Percentiles rank a stretch among this genome's conserved stretches.
Conservation (phyloP, 1,284 basidiomycete genomes). For the Apiotrichum veenhuisii region DNA sequence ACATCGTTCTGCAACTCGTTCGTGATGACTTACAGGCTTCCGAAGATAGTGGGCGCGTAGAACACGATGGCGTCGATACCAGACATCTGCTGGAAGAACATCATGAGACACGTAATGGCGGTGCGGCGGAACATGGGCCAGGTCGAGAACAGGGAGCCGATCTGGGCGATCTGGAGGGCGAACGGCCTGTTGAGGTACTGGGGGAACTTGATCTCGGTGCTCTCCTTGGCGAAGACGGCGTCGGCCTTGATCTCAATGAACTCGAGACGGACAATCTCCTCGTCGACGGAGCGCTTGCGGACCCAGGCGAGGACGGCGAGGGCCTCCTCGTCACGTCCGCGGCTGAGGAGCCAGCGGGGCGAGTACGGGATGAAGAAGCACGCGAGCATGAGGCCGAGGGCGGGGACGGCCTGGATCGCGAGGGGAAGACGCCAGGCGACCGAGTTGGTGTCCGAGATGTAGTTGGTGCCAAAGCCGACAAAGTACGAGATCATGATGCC, state of each 20-base stretch:
- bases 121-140: conserved; percentile 34
- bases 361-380: conserved; percentile 53
- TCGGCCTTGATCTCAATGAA: conserved; percentile 75
- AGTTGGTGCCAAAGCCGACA: conserved; percentile 67
- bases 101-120: conserved; percentile 44
- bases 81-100: conserved; percentile 46
- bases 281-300: conserved; percentile 57
- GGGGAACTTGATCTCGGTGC: conserved; percentile 15
- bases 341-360: conserved; percentile 59
- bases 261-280: conserved; percentile 67
- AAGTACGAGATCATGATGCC: conserved; percentile 60
- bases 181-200: conserved; percentile 12
- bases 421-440: conserved; percentile 75
- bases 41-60: conserved; percentile 27
- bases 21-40: conserved; percentile 3
- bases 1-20: no score
- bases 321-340: conserved; percentile 67
- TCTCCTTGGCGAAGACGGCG: conserved; percentile 54
- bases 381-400: conserved; percentile 44
- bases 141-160: conserved; percentile 16
- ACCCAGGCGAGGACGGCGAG: conserved; percentile 60
- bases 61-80: conserved; percentile 30
- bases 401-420: conserved; percentile 68
- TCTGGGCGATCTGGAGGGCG: conserved; percentile 16
- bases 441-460: conserved; percentile 49